These are phyloP conservation scores for Boletus pseudopeckii DNA, from an alignment of 768 basidiomycete genomes.

Conservation along the genomic window DNA sequence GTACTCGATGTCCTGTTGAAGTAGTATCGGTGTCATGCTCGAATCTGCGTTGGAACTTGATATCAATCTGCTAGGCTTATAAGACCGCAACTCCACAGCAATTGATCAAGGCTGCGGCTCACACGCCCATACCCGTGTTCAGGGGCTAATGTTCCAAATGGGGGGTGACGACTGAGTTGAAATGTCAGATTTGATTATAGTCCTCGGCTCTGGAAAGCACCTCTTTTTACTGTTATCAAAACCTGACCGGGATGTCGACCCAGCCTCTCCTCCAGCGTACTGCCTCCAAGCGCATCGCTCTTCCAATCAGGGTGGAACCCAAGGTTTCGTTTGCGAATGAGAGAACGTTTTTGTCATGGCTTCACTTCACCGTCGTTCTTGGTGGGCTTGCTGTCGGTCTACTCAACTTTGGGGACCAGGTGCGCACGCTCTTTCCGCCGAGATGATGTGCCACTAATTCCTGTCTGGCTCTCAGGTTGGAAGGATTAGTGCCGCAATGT, in stretches of 20 bases:
- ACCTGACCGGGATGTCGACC: conserved; percentile 70
- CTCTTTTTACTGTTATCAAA: neutral
- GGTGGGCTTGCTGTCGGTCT: conserved; percentile 95
- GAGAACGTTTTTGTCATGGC: conserved; percentile 96
- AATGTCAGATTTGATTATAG: conserved; percentile 10
- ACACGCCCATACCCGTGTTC: neutral
- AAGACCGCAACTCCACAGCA: conserved; percentile 13
- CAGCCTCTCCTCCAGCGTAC: conserved; percentile 97
- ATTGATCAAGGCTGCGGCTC: neutral
- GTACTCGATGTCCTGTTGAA: conserved; percentile 24
- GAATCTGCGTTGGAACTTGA: neutral
- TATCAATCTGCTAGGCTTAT: neutral
- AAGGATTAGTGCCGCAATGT: conserved; percentile 94
- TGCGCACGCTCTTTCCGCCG: conserved; percentile 22
- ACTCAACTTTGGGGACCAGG: conserved; percentile 97
- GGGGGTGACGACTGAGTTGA: conserved; percentile 1
- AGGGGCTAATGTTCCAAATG: conserved; percentile 22
- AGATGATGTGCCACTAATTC: neutral
- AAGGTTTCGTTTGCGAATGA: conserved; percentile 96
- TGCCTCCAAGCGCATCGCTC: conserved; percentile 89
- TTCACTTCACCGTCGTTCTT: conserved; percentile 96
- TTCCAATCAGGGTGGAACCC: conserved; percentile 91
- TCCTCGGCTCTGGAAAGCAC: no score
- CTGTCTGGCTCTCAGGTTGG: conserved; percentile 57
- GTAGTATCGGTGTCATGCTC: conserved; percentile 10